Evolutionary conservation across 2,329 filamentous ascomycete species (phyloP).

Genomic region (Colletotrichum eremochloae): DNA sequence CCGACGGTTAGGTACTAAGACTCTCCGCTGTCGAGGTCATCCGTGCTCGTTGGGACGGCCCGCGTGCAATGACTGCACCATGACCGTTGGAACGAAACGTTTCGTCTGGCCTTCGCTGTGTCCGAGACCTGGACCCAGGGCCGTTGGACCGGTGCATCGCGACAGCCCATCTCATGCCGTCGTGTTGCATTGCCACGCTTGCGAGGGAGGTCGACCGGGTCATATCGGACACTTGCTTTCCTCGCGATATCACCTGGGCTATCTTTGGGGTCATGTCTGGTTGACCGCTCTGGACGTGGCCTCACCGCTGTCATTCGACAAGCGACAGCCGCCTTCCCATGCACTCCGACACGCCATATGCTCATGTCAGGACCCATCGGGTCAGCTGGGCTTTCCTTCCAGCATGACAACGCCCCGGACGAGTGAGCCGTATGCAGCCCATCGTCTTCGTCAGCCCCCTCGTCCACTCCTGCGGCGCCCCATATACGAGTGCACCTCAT

Average conservation of each 20-base stretch:
- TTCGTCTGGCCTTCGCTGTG: conserved; percentile 6
- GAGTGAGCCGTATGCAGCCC: conserved; percentile 13
- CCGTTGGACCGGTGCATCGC: conserved; percentile 24
- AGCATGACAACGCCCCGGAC: background rate
- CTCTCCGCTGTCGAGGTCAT: background rate
- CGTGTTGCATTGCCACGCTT: conserved; percentile 26
- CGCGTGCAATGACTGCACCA: background rate
- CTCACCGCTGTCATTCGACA: conserved; percentile 30
- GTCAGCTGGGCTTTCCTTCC: conserved; percentile 15
- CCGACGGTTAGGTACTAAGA: too few relatives aligned
- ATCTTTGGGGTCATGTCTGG: background rate
- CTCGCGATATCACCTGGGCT: background rate
- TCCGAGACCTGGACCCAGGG: conserved; percentile 14
- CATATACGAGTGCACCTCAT: conserved; percentile 23
- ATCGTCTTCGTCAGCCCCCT: conserved; percentile 28
- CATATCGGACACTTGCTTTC: background rate
- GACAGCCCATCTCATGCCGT: background rate
- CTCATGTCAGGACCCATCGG: conserved; percentile 10
- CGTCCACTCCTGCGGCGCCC: conserved; percentile 26
- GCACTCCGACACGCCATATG: background rate
- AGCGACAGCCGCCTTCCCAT: conserved; percentile 3
- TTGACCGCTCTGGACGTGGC: conserved; percentile 9
- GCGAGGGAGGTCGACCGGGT: background rate
- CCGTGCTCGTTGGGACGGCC: conserved; percentile 13
- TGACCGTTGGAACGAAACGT: conserved; percentile 10